These are phyloP conservation scores for Tetrapisispora arboricola DNA, from an alignment of 805 yeast species.

Conservation along the genomic window DNA sequence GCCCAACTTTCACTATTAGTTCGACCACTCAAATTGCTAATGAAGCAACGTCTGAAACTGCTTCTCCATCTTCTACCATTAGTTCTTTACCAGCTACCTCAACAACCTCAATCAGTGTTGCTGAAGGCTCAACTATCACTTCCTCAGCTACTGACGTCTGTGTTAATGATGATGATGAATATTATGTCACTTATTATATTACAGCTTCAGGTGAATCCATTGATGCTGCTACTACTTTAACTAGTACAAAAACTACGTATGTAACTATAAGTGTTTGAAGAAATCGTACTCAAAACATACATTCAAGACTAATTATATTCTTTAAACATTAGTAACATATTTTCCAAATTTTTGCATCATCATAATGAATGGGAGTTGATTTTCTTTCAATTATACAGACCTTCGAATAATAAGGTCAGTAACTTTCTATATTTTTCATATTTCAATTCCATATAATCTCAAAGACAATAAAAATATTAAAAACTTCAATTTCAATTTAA, in stretches of 20 bases:
- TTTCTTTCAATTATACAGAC: background rate
- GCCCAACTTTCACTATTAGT: slow-evolving; percentile 2
- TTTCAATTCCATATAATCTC: background rate
- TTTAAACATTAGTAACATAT: background rate
- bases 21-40: slow-evolving; percentile 1
- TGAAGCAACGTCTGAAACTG: slow-evolving; percentile 1
- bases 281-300: background rate
- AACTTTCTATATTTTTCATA: background rate
- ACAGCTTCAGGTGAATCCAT: slow-evolving; percentile 22
- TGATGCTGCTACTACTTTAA: slow-evolving; percentile 28
- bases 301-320: background rate
- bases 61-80: slow-evolving; percentile 4
- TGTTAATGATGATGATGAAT: slow-evolving; percentile 19
- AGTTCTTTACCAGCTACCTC: slow-evolving; percentile 7
- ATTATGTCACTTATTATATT: slow-evolving; percentile 25
- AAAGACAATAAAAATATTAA: background rate
- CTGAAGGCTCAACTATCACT: slow-evolving; percentile 3
- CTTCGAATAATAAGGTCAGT: background rate
- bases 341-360: background rate
- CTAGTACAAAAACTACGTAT: slow-evolving; percentile 22
- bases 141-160: slow-evolving; percentile 12
- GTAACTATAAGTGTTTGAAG: slow-evolving; percentile 13
- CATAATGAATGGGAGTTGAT: slow-evolving; percentile 1
- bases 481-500: background rate
- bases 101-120: slow-evolving; percentile 5